These are phyloP conservation scores for Phaeotremella skinneri DNA, from an alignment of 768 basidiomycete genomes.

Conservation along the genomic window DNA sequence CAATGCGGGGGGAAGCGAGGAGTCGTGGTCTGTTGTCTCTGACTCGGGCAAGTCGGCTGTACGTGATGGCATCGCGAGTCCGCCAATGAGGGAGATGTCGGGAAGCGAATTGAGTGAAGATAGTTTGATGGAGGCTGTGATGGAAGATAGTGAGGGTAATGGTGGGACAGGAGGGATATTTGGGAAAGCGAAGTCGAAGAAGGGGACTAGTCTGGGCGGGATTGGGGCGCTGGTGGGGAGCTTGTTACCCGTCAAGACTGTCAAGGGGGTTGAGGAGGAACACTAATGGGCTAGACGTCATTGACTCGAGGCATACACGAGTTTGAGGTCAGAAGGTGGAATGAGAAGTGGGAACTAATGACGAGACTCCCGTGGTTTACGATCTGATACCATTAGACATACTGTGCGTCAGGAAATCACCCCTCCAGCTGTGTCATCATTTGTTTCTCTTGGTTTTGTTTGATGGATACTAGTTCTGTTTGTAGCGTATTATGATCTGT, in stretches of 20 bases:
- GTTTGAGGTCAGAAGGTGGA: no score
- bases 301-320: no score
- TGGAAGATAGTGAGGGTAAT: neutral
- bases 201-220: neutral
- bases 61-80: neutral
- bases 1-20: neutral
- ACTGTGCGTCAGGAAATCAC: no score
- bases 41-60: neutral
- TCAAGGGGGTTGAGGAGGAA: neutral
- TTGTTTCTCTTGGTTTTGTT: no score
- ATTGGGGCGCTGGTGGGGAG: neutral
- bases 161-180: neutral
- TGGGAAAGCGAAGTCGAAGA: neutral
- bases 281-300: no score
- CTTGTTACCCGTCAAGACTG: neutral
- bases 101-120: neutral
- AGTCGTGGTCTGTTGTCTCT: neutral
- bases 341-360: no score
- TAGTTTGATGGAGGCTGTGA: neutral
- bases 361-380: no score
- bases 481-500: no score
- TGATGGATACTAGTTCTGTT: no score
- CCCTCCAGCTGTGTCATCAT: no score
- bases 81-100: neutral
- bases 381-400: no score